Percentiles rank a stretch among this genome's conserved stretches.
phyloP scores from a whole-genome alignment of 2,329 filamentous ascomycete genomes.

The Claviceps lovelessii region DNA sequence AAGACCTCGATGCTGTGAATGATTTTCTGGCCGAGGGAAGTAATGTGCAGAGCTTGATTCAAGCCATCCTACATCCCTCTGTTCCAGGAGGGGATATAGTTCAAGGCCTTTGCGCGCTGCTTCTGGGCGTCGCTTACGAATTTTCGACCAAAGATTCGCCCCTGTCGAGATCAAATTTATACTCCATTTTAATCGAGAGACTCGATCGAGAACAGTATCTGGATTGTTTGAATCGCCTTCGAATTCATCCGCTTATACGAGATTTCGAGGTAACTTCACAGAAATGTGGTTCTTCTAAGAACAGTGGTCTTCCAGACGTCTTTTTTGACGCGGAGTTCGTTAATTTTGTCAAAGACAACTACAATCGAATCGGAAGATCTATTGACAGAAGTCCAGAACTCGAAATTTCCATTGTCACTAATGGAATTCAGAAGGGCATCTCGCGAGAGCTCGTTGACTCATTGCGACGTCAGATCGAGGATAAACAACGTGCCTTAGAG shows the following conservation, averaged over 20 bases:
- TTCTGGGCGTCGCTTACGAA: slow-evolving; percentile 84
- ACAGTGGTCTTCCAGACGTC: slow-evolving; percentile 54
- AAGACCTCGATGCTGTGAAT: slow-evolving; percentile 81
- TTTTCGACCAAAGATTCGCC: slow-evolving; percentile 97
- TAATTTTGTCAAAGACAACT: slow-evolving; percentile 93
- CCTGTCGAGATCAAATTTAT: slow-evolving; percentile 65
- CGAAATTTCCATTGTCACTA: slow-evolving; percentile 67
- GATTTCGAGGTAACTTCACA: slow-evolving; percentile 82
- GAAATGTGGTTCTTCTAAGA: slow-evolving; percentile 36
- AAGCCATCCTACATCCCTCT: slow-evolving; percentile 49
- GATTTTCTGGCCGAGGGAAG: slow-evolving; percentile 87
- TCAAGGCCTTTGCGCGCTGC: slow-evolving; percentile 68
- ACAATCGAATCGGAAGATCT: slow-evolving; percentile 66
- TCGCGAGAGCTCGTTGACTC: slow-evolving; percentile 89
- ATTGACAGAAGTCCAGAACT: slow-evolving; percentile 84
- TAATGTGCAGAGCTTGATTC: slow-evolving; percentile 74
- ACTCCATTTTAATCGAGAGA: slow-evolving; percentile 60
- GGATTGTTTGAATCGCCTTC: slow-evolving; percentile 62
- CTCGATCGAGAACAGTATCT: slow-evolving; percentile 80
- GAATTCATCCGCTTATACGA: slow-evolving; percentile 63
- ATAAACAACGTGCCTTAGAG: slow-evolving; percentile 45
- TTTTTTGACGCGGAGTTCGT: slow-evolving; percentile 79
- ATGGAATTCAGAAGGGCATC: slow-evolving; percentile 74
- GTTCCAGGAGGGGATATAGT: slow-evolving; percentile 50
- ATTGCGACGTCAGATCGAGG: slow-evolving; percentile 60